Base-by-base conservation (phyloP, 2,329 filamentous ascomycete species). In the Fusarium annulatum region DNA sequence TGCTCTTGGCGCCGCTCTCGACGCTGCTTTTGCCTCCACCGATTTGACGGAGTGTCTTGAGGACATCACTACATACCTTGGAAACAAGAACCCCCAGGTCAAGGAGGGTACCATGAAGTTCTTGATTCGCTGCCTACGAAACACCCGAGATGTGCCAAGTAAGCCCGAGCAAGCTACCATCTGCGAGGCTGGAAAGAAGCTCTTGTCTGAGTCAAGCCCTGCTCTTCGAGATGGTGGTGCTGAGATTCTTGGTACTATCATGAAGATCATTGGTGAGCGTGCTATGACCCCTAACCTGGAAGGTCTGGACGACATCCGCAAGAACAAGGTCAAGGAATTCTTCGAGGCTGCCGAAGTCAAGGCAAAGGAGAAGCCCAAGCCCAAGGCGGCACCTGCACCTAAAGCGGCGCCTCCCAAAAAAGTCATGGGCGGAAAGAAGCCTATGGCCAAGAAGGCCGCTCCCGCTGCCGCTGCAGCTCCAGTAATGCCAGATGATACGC, bases 231-330 rank as follows among this genome's bases (percentile, higher is more conserved):
- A 96, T 55, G 95, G 94, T 36, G 96, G 95, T 81, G 95, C 95
- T 19, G 96, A 99, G 82, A 91, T 96, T 39, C 86, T 99, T 7
- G 96, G 97, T 72, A 97, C 95, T 0, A 83, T 99, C 56, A 98
- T 98, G 96, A 99, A 98, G 85, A 98, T 99, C 62, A 94, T 98
- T 85, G 96, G 96, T 46, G 97, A 99, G 82, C 91, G 96, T 64
- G 94, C 94, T 59, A 99, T 99, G 96, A 94, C 93, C 48, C 93
- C 94, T 14, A 93, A 97, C 80, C 85, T 99, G 21, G 96, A 98
- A 72, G 94, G 94, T 7, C 86, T 99, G 6, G 96, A 99, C 80
- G 96, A 99, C 30, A 98, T 98, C 75, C 90, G 95, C 69, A 98
- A 97, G 85, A 93, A 88, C 71, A 99, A 98, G 82, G 93, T 98